A percentile compares a stretch with the other conserved stretches of the same genome.
These are phyloP conservation scores for Lanmaoa pseudosensibilis DNA, from an alignment of 768 basidiomycete genomes.

Conservation along the genomic window DNA sequence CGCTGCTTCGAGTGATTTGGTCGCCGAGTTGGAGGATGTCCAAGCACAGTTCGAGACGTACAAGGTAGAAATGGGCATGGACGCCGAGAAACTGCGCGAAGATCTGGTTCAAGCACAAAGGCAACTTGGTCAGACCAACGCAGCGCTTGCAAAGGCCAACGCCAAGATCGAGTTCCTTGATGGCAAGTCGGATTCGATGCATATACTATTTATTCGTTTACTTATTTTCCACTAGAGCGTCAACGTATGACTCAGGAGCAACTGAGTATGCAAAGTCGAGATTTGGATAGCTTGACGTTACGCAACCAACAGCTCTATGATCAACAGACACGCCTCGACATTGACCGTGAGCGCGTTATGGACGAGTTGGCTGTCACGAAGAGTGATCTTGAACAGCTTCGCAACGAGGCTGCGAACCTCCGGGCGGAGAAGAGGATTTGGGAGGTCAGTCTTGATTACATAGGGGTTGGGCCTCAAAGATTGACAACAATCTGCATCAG, in stretches of 20 bases:
- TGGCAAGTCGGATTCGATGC: conserved; percentile 45
- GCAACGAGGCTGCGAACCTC: conserved; percentile 84
- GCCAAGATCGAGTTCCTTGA: conserved; percentile 78
- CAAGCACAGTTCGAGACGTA: conserved; percentile 82
- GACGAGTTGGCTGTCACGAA: conserved; percentile 65
- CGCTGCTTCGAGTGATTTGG: conserved; percentile 40
- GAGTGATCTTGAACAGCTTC: conserved; percentile 68
- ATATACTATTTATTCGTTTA: background rate
- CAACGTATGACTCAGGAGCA: conserved; percentile 73
- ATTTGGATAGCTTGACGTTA: conserved; percentile 64
- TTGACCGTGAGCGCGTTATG: conserved; percentile 66
- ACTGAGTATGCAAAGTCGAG: conserved; percentile 55
- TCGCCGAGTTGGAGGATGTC: conserved; percentile 65
- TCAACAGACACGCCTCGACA: conserved; percentile 71
- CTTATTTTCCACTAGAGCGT: conserved; percentile 49
- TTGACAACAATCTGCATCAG: conserved; percentile 40
- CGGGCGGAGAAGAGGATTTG: conserved; percentile 92
- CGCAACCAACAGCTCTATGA: conserved; percentile 74
- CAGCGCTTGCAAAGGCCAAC: conserved; percentile 77
- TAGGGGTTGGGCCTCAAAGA: background rate
- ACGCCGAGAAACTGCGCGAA: conserved; percentile 70
- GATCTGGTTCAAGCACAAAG: conserved; percentile 64
- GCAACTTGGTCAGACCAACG: conserved; percentile 62
- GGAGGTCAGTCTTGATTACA: conserved; percentile 58
- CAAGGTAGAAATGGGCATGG: conserved; percentile 76